phyloP scores from a whole-genome alignment of 2,329 filamentous ascomycete species.

The Sclerotinia nivalis region DNA sequence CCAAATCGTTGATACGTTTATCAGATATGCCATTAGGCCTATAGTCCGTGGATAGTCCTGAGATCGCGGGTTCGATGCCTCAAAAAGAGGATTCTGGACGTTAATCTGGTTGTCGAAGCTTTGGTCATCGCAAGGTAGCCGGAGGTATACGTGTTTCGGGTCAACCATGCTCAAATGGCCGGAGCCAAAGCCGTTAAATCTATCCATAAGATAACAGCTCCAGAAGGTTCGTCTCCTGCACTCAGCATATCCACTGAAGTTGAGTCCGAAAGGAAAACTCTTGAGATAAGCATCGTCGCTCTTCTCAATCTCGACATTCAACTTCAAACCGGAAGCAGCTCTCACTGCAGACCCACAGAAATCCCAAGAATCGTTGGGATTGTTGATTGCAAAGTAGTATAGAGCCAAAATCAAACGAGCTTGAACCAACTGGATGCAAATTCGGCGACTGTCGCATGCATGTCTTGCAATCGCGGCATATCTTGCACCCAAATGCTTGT shows the following conservation, averaged over 20 bases:
- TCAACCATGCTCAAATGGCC: constrained; percentile 57
- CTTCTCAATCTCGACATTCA: constrained; percentile 62
- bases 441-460: constrained; percentile 54
- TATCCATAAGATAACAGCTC: constrained; percentile 69
- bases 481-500: constrained; percentile 47
- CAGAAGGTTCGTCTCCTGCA: constrained; percentile 71
- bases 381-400: constrained; percentile 63
- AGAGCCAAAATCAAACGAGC: constrained; percentile 65
- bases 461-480: constrained; percentile 59
- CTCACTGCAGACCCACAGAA: constrained; percentile 63
- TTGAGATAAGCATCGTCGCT: constrained; percentile 45
- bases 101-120: constrained; percentile 62
- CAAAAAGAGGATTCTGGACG: constrained; percentile 60
- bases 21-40: constrained; percentile 56
- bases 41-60: constrained; percentile 43
- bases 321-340: constrained; percentile 57
- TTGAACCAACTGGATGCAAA: constrained; percentile 66
- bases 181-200: constrained; percentile 61
- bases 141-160: constrained; percentile 65
- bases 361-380: constrained; percentile 62
- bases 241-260: constrained; percentile 60
- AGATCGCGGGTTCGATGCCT: constrained; percentile 49
- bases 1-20: constrained; percentile 66
- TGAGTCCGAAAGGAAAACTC: constrained; percentile 58
- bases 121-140: constrained; percentile 61